Base-by-base conservation (phyloP, 768 basidiomycete genomes). In the Suillus clintonianus region DNA sequence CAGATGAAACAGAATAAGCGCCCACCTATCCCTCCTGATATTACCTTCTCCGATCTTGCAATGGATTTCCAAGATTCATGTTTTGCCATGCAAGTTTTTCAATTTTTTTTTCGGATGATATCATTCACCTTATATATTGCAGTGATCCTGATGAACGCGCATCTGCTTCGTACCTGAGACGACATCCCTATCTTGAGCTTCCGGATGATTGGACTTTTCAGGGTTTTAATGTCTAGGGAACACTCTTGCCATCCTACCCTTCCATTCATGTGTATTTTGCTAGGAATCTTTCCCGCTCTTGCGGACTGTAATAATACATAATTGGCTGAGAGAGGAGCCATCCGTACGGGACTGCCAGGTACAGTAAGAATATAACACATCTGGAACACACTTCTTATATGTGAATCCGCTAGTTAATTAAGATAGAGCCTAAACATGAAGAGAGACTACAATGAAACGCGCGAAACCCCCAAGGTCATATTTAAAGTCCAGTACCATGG, bases 11-110 rank as follows among this genome's bases (percentile, higher is more conserved):
- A 91, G 69, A 88, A 90, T 61, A 89, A 92, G 68, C 84, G 87
- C 36, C 97, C 97, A 9, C 96, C 97, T 5, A 85, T 99, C 5
- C 97, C 97, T 2, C 84, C 89, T n/a, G 91, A 93, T 62, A 86
- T 98, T 53, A 78, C 83, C 4, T 77, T 99, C 59, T 89, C 92
- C n/a, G 79, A 84, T 32, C 82, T 89, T 54, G 96, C 91, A 9
- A 84, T 91, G 65, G 90, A 97, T 72, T 97, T 99, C 77, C 84
- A 97, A 68, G 81, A 82, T 60, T 88, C 87, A 71, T 98, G 97
- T 77, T 95, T 99, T 73, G 90, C 93, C 4, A 89, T 94, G 94
- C 94, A 72, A 68, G 91, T 77, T 56, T 27, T 42, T 30, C n/a
- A 5, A 34, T 22, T 32, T 22, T n/a, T 53, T 13, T 11, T 15